phyloP scores from a whole-genome alignment of 768 basidiomycete species.

The Agaricus sinodeliciosus region DNA sequence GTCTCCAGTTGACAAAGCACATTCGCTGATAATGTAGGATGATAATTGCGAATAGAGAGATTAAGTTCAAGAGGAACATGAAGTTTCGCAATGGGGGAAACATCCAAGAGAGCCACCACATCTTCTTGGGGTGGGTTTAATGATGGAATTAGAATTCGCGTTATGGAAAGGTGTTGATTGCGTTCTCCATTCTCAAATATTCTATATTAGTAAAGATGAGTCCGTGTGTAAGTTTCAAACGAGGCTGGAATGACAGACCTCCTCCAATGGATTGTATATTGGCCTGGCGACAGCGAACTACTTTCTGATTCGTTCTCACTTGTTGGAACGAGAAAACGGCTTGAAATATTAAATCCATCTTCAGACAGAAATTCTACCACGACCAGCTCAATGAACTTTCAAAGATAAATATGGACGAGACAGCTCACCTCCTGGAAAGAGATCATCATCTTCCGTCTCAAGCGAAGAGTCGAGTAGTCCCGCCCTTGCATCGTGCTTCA shows the following conservation, averaged over 20 bases:
- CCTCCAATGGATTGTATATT: slow-evolving; percentile 59
- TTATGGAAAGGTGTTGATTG: slow-evolving; percentile 40
- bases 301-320: slow-evolving; percentile 26
- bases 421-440: slow-evolving; percentile 40
- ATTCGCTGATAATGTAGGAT: slow-evolving; percentile 58
- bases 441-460: slow-evolving; percentile 34
- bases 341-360: slow-evolving; percentile 56
- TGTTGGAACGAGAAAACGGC: slow-evolving; percentile 38
- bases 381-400: not conserved
- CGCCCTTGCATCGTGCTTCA: slow-evolving; percentile 34
- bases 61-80: slow-evolving; percentile 54
- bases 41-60: slow-evolving; percentile 59
- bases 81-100: slow-evolving; percentile 56
- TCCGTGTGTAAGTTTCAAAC: slow-evolving; percentile 4
- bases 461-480: slow-evolving; percentile 48
- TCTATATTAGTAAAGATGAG: slow-evolving; percentile 24
- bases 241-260: slow-evolving; percentile 34
- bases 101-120: slow-evolving; percentile 58
- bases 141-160: slow-evolving; percentile 50
- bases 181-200: slow-evolving; percentile 35
- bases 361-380: slow-evolving; percentile 53
- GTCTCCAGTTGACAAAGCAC: slow-evolving; percentile 69
- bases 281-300: slow-evolving; percentile 43
- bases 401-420: not conserved
- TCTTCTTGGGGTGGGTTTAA: slow-evolving; percentile 55